Conservation (phyloP, 1,139 yeast genomes). For the Protomyces arabidopsidicola region DNA sequence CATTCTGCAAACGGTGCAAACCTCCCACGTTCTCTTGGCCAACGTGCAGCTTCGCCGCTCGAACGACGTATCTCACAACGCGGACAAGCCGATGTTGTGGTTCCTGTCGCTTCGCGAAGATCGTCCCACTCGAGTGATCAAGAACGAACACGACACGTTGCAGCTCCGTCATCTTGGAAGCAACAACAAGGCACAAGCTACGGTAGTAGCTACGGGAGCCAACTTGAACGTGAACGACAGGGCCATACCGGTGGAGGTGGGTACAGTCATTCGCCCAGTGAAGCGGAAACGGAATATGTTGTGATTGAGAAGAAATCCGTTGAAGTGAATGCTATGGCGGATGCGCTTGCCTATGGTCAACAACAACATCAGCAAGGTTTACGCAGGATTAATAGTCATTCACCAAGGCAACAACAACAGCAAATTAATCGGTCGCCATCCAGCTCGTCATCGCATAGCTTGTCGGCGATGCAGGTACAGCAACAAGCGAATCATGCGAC, state of each 20-base stretch:
- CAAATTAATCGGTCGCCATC: conserved; percentile 62
- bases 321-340: conserved; percentile 92
- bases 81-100: neutral
- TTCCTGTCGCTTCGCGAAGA: neutral
- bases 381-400: conserved; percentile 34
- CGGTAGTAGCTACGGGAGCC: neutral
- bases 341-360: conserved; percentile 46
- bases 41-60: neutral
- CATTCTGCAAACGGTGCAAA: neutral
- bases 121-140: neutral
- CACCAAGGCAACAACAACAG: conserved; percentile 48
- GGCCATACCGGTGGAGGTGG: neutral
- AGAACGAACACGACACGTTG: neutral
- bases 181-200: neutral
- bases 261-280: neutral
- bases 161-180: neutral
- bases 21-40: neutral
- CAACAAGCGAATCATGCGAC: conserved; percentile 10
- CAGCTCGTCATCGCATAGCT: conserved; percentile 42
- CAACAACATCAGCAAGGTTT: neutral
- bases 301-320: conserved; percentile 92
- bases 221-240: neutral
- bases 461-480: neutral
- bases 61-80: conserved; percentile 6
- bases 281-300: conserved; percentile 58